Conservation (phyloP, 2,329 filamentous ascomycete species). For the Colletotrichum sp. region DNA sequence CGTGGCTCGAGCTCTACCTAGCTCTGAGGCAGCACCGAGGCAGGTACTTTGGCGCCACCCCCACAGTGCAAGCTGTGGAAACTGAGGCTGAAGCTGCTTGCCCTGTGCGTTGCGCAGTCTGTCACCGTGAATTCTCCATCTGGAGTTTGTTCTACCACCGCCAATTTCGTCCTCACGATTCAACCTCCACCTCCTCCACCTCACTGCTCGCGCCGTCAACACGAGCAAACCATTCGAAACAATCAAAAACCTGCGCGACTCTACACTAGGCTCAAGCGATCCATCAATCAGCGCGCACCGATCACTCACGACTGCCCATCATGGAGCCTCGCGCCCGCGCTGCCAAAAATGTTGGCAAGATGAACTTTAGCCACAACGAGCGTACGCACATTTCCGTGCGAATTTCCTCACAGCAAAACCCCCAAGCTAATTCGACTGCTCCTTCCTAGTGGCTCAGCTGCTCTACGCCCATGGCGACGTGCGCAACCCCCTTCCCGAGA, state of each 20-base stretch:
- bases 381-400: constrained; percentile 51
- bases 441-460: constrained; percentile 67
- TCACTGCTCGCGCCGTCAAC: not conserved
- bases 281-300: not conserved
- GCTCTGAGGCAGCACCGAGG: not conserved
- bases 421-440: not conserved
- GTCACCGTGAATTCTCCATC: not conserved
- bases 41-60: not conserved
- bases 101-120: not conserved
- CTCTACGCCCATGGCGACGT: constrained; percentile 85
- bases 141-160: not conserved
- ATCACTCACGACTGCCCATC: constrained; percentile 33
- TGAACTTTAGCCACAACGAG: constrained; percentile 78
- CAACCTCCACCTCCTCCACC: not conserved
- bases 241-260: not conserved
- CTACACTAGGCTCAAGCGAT: not conserved
- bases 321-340: constrained; percentile 81
- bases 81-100: not conserved
- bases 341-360: constrained; percentile 81
- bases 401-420: not conserved
- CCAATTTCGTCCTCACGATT: not conserved
- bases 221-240: not conserved
- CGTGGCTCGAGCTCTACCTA: not conserved
- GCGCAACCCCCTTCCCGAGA: constrained; percentile 78
- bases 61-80: not conserved